These are phyloP conservation scores for Aspergillus ostianus DNA, from an alignment of 495 filamentous ascomycete species.

Conservation along the genomic window DNA sequence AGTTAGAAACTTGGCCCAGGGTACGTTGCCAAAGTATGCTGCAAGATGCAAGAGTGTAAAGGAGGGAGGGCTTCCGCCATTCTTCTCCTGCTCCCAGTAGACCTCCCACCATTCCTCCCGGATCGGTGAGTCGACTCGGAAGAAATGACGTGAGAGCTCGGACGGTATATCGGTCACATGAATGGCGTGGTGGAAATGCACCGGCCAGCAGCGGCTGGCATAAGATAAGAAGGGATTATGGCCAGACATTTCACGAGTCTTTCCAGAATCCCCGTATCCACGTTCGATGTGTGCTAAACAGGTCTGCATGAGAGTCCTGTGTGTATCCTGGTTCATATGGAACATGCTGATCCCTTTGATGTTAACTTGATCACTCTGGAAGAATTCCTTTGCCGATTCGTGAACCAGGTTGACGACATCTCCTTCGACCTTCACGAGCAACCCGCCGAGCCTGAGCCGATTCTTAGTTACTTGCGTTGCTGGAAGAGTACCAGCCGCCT, in stretches of 20 bases:
- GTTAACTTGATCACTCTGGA: constrained; percentile 26
- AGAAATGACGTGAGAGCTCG: constrained; percentile 28
- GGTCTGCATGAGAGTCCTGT: constrained; percentile 27
- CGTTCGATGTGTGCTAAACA: constrained; percentile 26
- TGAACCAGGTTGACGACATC: constrained; percentile 25
- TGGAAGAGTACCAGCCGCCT: constrained; percentile 1
- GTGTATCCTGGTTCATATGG: constrained; percentile 23
- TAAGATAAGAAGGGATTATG: constrained; percentile 21
- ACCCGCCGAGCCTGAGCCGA: constrained; percentile 14
- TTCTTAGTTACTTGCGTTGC: constrained; percentile 13
- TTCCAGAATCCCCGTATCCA: constrained; percentile 11
- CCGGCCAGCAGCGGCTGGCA: constrained; percentile 25
- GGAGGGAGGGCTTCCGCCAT: constrained; percentile 21
- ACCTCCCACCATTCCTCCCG: constrained; percentile 27
- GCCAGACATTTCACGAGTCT: background rate
- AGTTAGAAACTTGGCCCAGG: constrained; percentile 26
- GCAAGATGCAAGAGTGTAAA: constrained; percentile 40
- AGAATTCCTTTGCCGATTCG: constrained; percentile 27
- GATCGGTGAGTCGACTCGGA: constrained; percentile 21
- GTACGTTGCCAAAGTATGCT: constrained; percentile 31
- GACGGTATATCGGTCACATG: constrained; percentile 7
- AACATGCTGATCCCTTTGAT: constrained; percentile 30
- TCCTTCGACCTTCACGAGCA: constrained; percentile 20
- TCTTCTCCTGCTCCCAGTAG: constrained; percentile 30
- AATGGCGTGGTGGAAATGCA: constrained; percentile 25